Conservation (phyloP, 2,329 filamentous ascomycete species). For the Bipolaris victoriae region DNA sequence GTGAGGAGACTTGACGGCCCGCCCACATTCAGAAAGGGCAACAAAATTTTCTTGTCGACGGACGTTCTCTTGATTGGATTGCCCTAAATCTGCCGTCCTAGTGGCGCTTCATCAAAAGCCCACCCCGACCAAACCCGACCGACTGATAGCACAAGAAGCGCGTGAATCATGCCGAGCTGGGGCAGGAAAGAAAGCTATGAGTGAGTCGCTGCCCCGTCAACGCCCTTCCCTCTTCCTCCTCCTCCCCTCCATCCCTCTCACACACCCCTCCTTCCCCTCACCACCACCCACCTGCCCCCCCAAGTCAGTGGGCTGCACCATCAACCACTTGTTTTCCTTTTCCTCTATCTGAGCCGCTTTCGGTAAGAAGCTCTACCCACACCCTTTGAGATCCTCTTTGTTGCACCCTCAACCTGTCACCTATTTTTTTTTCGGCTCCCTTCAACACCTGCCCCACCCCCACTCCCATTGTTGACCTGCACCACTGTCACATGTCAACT, state of each 20-base stretch:
- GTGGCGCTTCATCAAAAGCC: slow-evolving; percentile 11
- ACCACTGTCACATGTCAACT: slow-evolving; percentile 2
- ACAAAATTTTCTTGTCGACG: slow-evolving; percentile 12
- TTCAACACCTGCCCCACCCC: slow-evolving; percentile 4
- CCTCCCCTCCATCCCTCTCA: slow-evolving; percentile 13
- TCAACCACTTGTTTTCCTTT: neutral
- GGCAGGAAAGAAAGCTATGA: slow-evolving; percentile 50
- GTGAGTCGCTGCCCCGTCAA: slow-evolving; percentile 37
- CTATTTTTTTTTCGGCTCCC: slow-evolving; percentile 5
- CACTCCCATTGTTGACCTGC: neutral
- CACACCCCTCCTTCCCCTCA: slow-evolving; percentile 5
- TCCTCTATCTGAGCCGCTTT: slow-evolving; percentile 11
- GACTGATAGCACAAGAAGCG: slow-evolving; percentile 27
- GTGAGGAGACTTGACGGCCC: slow-evolving; percentile 19
- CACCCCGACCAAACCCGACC: neutral
- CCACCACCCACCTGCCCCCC: slow-evolving; percentile 15
- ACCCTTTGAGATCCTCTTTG: neutral
- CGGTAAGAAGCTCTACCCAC: slow-evolving; percentile 12
- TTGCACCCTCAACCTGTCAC: neutral
- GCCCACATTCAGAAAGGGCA: slow-evolving; percentile 21
- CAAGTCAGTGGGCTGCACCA: slow-evolving; percentile 3
- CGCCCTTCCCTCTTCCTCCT: neutral
- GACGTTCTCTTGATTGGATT: slow-evolving; percentile 13
- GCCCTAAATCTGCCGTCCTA: slow-evolving; percentile 6
- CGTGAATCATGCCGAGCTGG: slow-evolving; percentile 49